phyloP scores from a whole-genome alignment of 371 early-diverging fungal species.

The Actinomortierella wolfii region DNA sequence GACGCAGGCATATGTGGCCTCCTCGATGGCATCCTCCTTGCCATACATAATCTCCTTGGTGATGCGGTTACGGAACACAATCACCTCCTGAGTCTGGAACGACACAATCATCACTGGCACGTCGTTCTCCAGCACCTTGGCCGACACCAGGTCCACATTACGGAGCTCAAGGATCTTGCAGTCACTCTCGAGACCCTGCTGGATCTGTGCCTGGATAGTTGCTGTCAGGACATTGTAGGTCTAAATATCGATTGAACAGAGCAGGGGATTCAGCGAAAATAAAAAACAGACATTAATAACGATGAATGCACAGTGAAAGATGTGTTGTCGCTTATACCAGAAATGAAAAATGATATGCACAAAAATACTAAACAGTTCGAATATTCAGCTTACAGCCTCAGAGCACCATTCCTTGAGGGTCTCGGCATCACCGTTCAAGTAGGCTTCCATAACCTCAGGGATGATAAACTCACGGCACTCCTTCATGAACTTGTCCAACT shows the following conservation, averaged over 20 bases:
- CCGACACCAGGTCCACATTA: slow-evolving; percentile 83
- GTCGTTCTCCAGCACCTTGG: slow-evolving; percentile 91
- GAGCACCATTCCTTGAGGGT: slow-evolving; percentile 92
- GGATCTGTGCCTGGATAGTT: slow-evolving; percentile 82
- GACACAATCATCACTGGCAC: slow-evolving; percentile 88
- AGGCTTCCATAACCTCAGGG: slow-evolving; percentile 97
- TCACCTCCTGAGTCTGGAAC: slow-evolving; percentile 93
- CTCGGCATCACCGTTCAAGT: slow-evolving; percentile 81
- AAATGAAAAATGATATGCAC: not conserved
- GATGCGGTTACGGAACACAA: slow-evolving; percentile 87
- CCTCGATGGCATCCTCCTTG: slow-evolving; percentile 89
- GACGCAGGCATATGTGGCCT: slow-evolving; percentile 84
- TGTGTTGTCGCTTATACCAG: too few relatives aligned
- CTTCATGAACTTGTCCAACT: slow-evolving; percentile 83
- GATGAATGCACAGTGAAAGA: too few relatives aligned
- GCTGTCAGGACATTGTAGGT: slow-evolving; percentile 89
- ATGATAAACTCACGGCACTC: slow-evolving; percentile 91
- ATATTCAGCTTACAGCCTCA: slow-evolving; percentile 75
- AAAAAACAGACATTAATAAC: not conserved
- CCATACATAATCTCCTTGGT: slow-evolving; percentile 87
- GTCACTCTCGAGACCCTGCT: slow-evolving; percentile 89
- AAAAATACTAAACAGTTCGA: not conserved
- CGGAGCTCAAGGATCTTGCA: slow-evolving; percentile 93
- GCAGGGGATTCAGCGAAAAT: not conserved
- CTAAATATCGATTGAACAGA: slow-evolving; percentile 41